Conservation (phyloP, 2,329 filamentous ascomycete genomes). For the Atkinsonella hypoxylon region DNA sequence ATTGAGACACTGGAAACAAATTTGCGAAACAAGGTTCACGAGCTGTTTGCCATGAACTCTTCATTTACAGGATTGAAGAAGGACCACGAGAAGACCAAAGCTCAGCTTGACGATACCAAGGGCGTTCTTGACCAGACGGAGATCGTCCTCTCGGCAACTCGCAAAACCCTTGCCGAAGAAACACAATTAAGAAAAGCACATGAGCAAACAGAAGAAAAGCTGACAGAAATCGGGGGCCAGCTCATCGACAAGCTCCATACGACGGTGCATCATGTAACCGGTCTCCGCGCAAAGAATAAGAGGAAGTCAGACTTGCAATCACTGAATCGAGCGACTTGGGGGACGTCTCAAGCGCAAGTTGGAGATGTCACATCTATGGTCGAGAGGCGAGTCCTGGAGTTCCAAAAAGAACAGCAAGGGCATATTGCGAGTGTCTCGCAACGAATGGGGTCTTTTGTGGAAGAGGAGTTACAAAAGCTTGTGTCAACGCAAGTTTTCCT, state of each 20-base stretch:
- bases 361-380: conserved; percentile 64
- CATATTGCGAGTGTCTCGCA: conserved; percentile 56
- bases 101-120: conserved; percentile 66
- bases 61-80: conserved; percentile 83
- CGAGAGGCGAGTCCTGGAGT: conserved; percentile 60
- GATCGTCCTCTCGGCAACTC: conserved; percentile 65
- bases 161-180: conserved; percentile 67
- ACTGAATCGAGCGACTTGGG: conserved; percentile 70
- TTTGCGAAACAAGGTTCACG: conserved; percentile 84
- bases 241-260: conserved; percentile 67
- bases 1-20: conserved; percentile 88
- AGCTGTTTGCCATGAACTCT: conserved; percentile 75
- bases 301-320: conserved; percentile 75
- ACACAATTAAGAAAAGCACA: conserved; percentile 70
- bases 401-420: conserved; percentile 60
- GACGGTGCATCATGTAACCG: conserved; percentile 70
- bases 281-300: conserved; percentile 74
- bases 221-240: conserved; percentile 60
- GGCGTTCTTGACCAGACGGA: conserved; percentile 80
- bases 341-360: conserved; percentile 62
- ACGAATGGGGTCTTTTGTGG: conserved; percentile 67
- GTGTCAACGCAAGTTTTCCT: conserved; percentile 58
- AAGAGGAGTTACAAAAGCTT: conserved; percentile 60
- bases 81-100: conserved; percentile 68
- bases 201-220: conserved; percentile 67